Evolutionary conservation across 2,329 filamentous ascomycete genomes (phyloP), one percentile per base, ranked within the genome.

Genomic region (Aplosporella prunicola): DNA sequence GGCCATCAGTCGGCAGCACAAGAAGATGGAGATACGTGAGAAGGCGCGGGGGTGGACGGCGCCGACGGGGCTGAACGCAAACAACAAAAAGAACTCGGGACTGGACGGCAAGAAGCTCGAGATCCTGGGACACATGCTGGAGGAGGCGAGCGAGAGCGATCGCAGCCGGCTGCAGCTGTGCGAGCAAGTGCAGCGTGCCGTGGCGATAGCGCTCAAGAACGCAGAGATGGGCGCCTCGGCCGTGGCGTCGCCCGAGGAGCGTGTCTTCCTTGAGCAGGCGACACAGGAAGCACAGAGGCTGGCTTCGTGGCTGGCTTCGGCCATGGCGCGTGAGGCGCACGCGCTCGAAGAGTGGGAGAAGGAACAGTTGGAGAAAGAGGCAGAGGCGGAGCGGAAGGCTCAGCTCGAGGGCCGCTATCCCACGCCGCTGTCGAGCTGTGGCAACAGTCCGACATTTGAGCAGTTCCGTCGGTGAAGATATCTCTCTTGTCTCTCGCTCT

Each of bases 21-120:
- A 40, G 32, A 28, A 25, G 14, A 34, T 40, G 31, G 38, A 40
- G 32, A 35, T 40, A 15, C 32, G 32, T 14, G 31, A 30, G 24
- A 26, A 25, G 15, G 20, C 31, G 9, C 25, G 31, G 8, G 38
- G 38, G 2, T 40, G 31, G 32, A 15, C 9, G 8, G 38, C 38
- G 13, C 9, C 13, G 8, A 31, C 26, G 2, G 20, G 30, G 13
- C 32, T 40, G 6, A 40, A 40, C 25, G 20, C 32, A 5, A 40
- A 40, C 38, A 40, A 40, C 20, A 29, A 35, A 13, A 40, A 35
- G 15, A 40, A 40, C 15, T 35, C 31, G 2, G 38, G 38, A 9
- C 27, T 40, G 25, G 28, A 35, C 11, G 31, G 31, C 20, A 40
- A 40, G 38, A 40, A 40, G 32, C 25, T 35, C 20, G 38, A 40